These are phyloP conservation scores for Linderina pennispora DNA, from an alignment of 192 early-diverging fungal genomes.

Conservation along the genomic window DNA sequence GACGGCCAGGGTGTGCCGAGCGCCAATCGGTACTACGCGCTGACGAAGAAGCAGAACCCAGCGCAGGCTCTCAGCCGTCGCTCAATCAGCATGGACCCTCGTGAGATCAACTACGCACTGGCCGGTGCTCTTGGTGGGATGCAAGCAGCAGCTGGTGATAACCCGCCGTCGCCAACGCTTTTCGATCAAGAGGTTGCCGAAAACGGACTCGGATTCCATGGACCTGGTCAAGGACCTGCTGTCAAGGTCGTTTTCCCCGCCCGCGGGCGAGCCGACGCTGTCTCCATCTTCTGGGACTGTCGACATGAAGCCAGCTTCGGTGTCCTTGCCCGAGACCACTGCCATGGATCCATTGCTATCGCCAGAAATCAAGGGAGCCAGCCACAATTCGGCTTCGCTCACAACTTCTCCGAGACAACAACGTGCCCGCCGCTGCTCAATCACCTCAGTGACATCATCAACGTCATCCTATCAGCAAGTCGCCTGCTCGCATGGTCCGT, in stretches of 20 bases:
- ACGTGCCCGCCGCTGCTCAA: background rate
- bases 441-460: conserved; percentile 1
- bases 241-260: background rate
- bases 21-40: background rate
- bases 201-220: background rate
- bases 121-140: too few relatives aligned
- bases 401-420: background rate
- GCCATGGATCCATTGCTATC: background rate
- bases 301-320: too few relatives aligned
- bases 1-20: background rate
- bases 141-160: background rate
- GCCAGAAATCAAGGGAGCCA: background rate
- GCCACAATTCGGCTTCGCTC: background rate
- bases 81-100: conserved; percentile 18
- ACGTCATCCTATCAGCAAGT: conserved; percentile 1
- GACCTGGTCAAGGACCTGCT: background rate
- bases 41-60: background rate
- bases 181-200: too few relatives aligned
- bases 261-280: too few relatives aligned
- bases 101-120: conserved; percentile 7
- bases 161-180: background rate
- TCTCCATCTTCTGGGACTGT: too few relatives aligned
- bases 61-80: background rate
- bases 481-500: conserved; percentile 1
- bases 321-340: too few relatives aligned